Evolutionary conservation across 305 asterid species (phyloP), one percentile per base, ranked within the genome.

Genomic region (Nicotiana rustica): DNA sequence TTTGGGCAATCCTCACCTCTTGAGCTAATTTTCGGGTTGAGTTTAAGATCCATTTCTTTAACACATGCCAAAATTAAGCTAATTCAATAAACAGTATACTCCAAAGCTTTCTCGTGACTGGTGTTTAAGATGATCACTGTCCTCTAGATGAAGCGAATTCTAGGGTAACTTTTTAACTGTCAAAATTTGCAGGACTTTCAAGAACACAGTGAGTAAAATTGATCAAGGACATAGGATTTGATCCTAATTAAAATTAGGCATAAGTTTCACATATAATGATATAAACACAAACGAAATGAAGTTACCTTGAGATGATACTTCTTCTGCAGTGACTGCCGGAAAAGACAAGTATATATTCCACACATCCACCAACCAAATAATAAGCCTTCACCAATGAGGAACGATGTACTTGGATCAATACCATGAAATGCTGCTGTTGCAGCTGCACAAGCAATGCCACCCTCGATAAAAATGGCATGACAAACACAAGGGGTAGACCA

Each of bases 281-380:
- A 29, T 10, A 41, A 41, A 44, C 38, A 18, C 21, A 61, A 9
- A 78, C 17, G 49, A 55, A 49, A 10, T 5, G 52, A 29, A 1
- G 41, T 41, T 77, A 94, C 98, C 95, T 91, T 93, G 70, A 94
- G 85, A 88, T 94, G 97, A 83, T 93, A 94, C 80, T 86, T 94
- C 76, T 93, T 87, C 85, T 92, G 98, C 85, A 94, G 84, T 2
- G 87, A 25, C 82, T 92, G 97, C 25, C 98, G 89, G 41, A 91
- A 91, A 91, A 93, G 89, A 83, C 98, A 94, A 0, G 96, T 90
- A 87, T 94, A 94, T 85, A 93, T 90, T 70, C 92, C 96, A 70
- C 97, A 94, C 57, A 94, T 91, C 98, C 97, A 94, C 97, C 98
- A 92, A 55, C 93, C 89, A 33, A 92, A 94, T 41, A 91, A 59